Conservation (phyloP, 768 basidiomycete species). For the Strobilomyces confusus region DNA sequence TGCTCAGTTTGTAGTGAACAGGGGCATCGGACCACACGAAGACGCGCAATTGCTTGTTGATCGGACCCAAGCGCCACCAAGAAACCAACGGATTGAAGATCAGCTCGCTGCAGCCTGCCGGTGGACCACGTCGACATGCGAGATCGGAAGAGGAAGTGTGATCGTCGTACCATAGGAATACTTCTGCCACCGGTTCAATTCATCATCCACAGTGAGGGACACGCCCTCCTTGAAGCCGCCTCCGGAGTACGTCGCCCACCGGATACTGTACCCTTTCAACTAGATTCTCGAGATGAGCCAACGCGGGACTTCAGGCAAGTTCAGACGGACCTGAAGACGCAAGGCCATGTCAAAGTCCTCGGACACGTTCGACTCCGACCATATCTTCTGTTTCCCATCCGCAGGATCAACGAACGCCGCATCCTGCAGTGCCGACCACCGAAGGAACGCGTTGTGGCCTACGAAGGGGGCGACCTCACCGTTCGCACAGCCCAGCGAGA, state of each 20-base stretch:
- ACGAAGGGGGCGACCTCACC: constrained; percentile 78
- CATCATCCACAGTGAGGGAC: constrained; percentile 87
- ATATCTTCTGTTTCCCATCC: constrained; percentile 62
- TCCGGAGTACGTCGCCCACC: constrained; percentile 80
- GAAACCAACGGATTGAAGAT: constrained; percentile 79
- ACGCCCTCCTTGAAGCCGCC: constrained; percentile 94
- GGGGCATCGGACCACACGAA: constrained; percentile 80
- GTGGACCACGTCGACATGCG: constrained; percentile 25
- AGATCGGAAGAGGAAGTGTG: constrained; percentile 24
- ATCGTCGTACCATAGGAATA: constrained; percentile 61
- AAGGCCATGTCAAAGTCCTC: constrained; percentile 72
- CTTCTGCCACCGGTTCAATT: constrained; percentile 94
- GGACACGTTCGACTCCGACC: constrained; percentile 65
- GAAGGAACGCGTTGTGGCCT: constrained; percentile 85
- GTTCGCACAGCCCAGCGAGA: constrained; percentile 74
- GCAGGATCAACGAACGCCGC: constrained; percentile 63
- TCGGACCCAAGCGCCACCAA: constrained; percentile 79
- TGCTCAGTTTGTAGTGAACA: constrained; percentile 74
- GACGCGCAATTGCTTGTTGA: constrained; percentile 73
- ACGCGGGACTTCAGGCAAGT: not conserved
- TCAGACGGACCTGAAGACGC: constrained; percentile 39
- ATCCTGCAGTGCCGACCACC: constrained; percentile 88
- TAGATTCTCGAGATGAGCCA: not conserved
- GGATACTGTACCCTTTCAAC: constrained; percentile 30
- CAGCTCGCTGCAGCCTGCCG: constrained; percentile 43